Evolutionary conservation across 1,284 basidiomycete genomes (phyloP).

Genomic region (Cryptococcus wingfieldii): DNA sequence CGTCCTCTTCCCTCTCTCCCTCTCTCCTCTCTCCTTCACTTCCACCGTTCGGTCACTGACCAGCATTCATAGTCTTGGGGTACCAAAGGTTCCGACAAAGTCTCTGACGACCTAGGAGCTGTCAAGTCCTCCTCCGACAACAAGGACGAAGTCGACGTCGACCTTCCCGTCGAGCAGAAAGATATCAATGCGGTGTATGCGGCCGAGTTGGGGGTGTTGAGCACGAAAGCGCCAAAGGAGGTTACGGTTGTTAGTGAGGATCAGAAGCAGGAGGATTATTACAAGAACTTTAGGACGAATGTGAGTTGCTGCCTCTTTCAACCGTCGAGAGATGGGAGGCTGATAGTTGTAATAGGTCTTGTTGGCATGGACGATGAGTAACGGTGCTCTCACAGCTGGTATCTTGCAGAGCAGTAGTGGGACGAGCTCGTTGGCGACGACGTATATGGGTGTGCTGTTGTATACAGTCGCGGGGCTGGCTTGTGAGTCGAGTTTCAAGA

Average conservation of each 20-base stretch:
- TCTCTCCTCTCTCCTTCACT: constrained; percentile 6
- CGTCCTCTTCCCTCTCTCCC: constrained; percentile 24
- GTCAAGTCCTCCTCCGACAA: constrained; percentile 54
- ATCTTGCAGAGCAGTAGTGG: constrained; percentile 54
- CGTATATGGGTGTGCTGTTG: constrained; percentile 46
- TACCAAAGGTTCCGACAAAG: constrained; percentile 84
- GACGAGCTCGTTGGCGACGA: constrained; percentile 34
- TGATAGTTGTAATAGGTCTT: constrained; percentile 53
- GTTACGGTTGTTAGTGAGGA: constrained; percentile 56
- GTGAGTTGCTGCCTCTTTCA: constrained; percentile 42
- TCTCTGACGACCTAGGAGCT: constrained; percentile 74
- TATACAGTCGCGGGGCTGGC: constrained; percentile 77
- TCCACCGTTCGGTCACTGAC: constrained; percentile 6
- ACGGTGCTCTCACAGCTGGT: constrained; percentile 68
- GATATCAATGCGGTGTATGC: constrained; percentile 84
- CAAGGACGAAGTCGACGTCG: constrained; percentile 67
- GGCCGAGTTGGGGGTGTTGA: constrained; percentile 72
- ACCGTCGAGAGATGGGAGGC: neutral
- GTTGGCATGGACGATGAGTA: constrained; percentile 76
- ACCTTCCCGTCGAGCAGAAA: constrained; percentile 71
- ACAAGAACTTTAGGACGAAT: constrained; percentile 78
- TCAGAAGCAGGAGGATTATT: constrained; percentile 82
- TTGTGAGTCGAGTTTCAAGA: constrained; percentile 55
- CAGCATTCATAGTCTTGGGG: constrained; percentile 58
- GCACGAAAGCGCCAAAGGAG: constrained; percentile 65